Percentiles rank a stretch among this genome's conserved stretches.
phyloP scores from a whole-genome alignment of 176 grass and related monocot genomes.

The Musa schizocarpa region DNA sequence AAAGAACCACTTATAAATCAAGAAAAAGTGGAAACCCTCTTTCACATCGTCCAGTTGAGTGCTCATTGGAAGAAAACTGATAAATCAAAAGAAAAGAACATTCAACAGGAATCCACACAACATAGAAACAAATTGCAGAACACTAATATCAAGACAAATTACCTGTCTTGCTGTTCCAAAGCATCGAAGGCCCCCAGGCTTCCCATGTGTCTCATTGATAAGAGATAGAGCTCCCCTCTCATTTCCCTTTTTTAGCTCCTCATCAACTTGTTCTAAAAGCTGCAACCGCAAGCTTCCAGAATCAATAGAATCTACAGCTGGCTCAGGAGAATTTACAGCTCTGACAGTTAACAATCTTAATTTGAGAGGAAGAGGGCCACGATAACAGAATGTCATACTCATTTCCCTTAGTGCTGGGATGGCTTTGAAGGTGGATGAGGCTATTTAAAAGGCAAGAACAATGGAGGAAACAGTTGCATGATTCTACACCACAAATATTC shows the following conservation, averaged over 20 bases:
- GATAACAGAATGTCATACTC: background rate
- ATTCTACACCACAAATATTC: slow-evolving; percentile 1
- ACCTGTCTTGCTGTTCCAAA: slow-evolving; percentile 58
- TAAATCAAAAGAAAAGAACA: background rate
- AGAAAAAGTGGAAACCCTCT: no score
- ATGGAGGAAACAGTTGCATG: background rate
- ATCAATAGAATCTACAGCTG: background rate
- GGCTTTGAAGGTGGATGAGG: background rate
- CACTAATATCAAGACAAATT: background rate
- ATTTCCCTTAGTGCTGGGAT: background rate
- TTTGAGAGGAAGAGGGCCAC: background rate
- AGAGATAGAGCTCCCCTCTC: slow-evolving; percentile 58
- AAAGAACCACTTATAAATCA: no score
- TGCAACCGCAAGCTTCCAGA: slow-evolving; percentile 1
- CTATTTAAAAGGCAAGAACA: background rate
- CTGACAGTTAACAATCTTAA: slow-evolving; percentile 1
- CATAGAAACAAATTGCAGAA: background rate
- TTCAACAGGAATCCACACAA: background rate
- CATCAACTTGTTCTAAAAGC: slow-evolving; percentile 47
- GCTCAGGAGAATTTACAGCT: background rate
- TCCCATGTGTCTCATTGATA: slow-evolving; percentile 32
- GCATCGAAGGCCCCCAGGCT: slow-evolving; percentile 30
- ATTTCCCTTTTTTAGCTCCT: slow-evolving; percentile 44
- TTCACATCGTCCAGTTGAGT: no score
- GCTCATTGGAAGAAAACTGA: no score